These are phyloP conservation scores for Amphicarpaea edgeworthii DNA, from an alignment of 306 rosid species.

Conservation along the genomic window DNA sequence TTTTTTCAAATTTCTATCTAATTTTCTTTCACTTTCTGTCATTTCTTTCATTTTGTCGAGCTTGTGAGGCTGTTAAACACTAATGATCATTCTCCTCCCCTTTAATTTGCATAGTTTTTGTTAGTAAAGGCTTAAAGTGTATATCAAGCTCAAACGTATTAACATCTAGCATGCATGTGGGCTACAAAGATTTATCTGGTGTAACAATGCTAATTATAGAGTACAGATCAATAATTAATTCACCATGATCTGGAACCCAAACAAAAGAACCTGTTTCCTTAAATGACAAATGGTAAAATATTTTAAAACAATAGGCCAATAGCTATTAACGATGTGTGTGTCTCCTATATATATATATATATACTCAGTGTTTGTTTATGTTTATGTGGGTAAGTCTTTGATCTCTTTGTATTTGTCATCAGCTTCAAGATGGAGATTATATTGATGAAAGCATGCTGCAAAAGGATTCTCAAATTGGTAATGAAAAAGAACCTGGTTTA, in stretches of 20 bases:
- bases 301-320: no score
- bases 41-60: neutral
- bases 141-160: constrained; percentile 14
- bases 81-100: neutral
- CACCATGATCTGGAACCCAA: constrained; percentile 21
- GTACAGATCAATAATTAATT: constrained; percentile 15
- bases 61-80: neutral
- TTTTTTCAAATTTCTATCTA: neutral
- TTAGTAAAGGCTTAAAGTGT: constrained; percentile 10
- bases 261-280: constrained; percentile 7
- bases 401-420: constrained; percentile 43
- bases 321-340: no score
- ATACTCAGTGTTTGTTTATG: constrained; percentile 14
- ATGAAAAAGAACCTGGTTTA: constrained; percentile 40
- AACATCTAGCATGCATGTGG: neutral
- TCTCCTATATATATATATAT: no score
- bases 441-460: constrained; percentile 52
- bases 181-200: neutral
- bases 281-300: constrained; percentile 5
- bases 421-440: constrained; percentile 68
- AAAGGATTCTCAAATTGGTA: constrained; percentile 48
- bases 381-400: constrained; percentile 26
- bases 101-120: neutral
- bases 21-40: neutral
- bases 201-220: constrained; percentile 20